Percentiles rank a stretch among this genome's conserved stretches.
phyloP scores from a whole-genome alignment of 345 rosid genomes.

The Bruguiera sexangula region DNA sequence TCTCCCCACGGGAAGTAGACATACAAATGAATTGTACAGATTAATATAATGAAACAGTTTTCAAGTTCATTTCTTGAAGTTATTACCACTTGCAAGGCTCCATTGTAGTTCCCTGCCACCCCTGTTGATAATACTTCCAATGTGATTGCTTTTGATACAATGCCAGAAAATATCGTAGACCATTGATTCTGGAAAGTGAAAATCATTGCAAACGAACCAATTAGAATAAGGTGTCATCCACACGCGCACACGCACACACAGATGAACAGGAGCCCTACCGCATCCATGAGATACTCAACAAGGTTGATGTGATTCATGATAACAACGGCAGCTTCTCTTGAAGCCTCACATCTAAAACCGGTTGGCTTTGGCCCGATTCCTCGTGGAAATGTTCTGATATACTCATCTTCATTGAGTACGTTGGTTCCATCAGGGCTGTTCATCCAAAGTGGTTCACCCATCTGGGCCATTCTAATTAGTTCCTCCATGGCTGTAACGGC shows the following conservation, averaged over 20 bases:
- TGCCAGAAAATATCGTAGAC: conserved; percentile 69
- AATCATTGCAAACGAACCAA: too few relatives aligned
- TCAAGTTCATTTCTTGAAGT: background rate
- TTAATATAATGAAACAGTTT: too few relatives aligned
- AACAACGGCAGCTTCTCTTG: conserved; percentile 58
- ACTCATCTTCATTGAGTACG: conserved; percentile 65
- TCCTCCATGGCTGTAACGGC: conserved; percentile 93
- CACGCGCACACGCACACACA: too few relatives aligned
- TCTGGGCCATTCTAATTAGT: conserved; percentile 64
- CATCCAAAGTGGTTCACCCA: conserved; percentile 77
- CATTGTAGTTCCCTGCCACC: conserved; percentile 62
- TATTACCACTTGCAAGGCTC: conserved; percentile 75
- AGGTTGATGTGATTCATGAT: conserved; percentile 63
- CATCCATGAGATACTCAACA: conserved; percentile 77
- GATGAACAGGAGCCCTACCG: conserved; percentile 32
- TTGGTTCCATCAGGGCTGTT: conserved; percentile 46
- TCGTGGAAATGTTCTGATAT: conserved; percentile 43
- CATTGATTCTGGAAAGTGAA: conserved; percentile 56
- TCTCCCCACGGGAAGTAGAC: too few relatives aligned
- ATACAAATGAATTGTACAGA: too few relatives aligned
- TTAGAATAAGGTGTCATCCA: background rate
- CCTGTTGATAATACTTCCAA: conserved; percentile 62
- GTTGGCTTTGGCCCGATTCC: conserved; percentile 61
- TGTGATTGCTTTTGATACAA: conserved; percentile 62
- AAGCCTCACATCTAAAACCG: conserved; percentile 74